Percentiles rank a stretch among this genome's conserved stretches.
Conservation (phyloP, 371 early-diverging fungal genomes). For the Apophysomyces ossiformis region DNA sequence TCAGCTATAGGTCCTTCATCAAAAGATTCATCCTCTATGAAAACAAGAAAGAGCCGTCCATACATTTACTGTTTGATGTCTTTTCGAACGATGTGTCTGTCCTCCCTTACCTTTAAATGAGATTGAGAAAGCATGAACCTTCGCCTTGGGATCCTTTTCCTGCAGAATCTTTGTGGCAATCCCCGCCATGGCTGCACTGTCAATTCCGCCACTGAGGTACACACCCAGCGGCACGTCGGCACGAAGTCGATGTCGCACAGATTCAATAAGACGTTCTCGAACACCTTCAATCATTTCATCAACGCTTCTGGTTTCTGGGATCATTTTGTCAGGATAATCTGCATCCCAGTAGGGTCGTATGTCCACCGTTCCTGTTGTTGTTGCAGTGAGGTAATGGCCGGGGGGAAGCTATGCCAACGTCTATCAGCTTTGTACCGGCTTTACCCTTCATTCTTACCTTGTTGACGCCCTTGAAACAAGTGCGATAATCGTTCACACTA, state of each 20-base stretch:
- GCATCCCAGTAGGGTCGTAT: slow-evolving; percentile 29
- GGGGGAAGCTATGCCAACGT: slow-evolving; percentile 21
- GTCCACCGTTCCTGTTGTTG: slow-evolving; percentile 18
- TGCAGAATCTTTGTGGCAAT: slow-evolving; percentile 21
- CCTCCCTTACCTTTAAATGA: slow-evolving; percentile 16
- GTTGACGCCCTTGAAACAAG: slow-evolving; percentile 30
- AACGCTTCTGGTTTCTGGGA: slow-evolving; percentile 23
- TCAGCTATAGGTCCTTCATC: slow-evolving; percentile 32
- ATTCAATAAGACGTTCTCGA: slow-evolving; percentile 26
- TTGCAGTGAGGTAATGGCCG: slow-evolving; percentile 23
- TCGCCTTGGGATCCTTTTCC: slow-evolving; percentile 26
- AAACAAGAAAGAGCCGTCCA: too few relatives aligned
- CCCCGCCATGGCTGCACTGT: slow-evolving; percentile 27
- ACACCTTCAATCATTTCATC: slow-evolving; percentile 34
- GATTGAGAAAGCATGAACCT: slow-evolving; percentile 23
- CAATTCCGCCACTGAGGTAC: slow-evolving; percentile 31
- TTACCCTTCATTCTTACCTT: slow-evolving; percentile 17
- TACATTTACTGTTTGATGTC: background rate
- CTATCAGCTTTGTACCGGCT: background rate
- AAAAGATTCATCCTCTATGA: background rate
- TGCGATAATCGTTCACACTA: slow-evolving; percentile 16
- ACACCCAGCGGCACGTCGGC: slow-evolving; percentile 31
- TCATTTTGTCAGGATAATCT: slow-evolving; percentile 29
- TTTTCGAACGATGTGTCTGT: too few relatives aligned
- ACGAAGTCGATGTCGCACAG: slow-evolving; percentile 24